Evolutionary conservation across 192 early-diverging fungal species (phyloP), one percentile per base, ranked within the genome.

Genomic region (Physocladia obscura): DNA sequence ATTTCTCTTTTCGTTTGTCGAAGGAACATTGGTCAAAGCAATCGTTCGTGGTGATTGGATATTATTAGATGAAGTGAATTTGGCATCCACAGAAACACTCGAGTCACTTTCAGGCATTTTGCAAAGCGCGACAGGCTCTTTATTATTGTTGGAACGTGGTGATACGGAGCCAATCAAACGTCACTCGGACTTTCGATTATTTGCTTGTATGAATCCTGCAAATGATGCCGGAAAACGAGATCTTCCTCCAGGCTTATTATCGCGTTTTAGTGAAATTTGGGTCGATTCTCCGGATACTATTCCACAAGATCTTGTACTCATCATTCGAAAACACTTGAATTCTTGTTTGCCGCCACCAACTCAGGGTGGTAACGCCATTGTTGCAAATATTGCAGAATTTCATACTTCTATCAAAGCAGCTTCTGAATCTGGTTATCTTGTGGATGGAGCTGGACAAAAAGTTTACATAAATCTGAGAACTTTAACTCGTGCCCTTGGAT

Each of bases 191-290:
- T 99, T 99, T 82, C 82, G 97, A 2, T 79, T 99, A 2, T 98
- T 99, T 76, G 93, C 91, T 1, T 99, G 97, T 77, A 99, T 99
- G 96, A 99, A 99, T 76, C 97, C 97, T 34, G 90, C 97, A 21
- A 98, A 91, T 31, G 97, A 99, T 81, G 94, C 96, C 0, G 96
- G 96, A 54, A 99, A 99, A 75, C 88, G 92, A 51, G 94, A 99
- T 70, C 80, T 99, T 32, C 92, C 97, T 4, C 90, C 91, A 15
- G 94, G 91, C 13, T 85, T 99, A 26, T 87, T 95, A 35, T 91
- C 87, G 47, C 85, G 96, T 27, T 98, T 98, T 74, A 94, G 93
- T 13, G 97, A 99, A 72, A 91, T 96, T 55, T 99, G 92, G 80
- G 93, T 97, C 26, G 89, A 95, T 59, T 80, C 94, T 13, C 93